A percentile compares a stretch with the other conserved stretches of the same genome.
These are phyloP conservation scores for Neurospora intermedia DNA, from an alignment of 495 filamentous ascomycete species.

Conservation along the genomic window DNA sequence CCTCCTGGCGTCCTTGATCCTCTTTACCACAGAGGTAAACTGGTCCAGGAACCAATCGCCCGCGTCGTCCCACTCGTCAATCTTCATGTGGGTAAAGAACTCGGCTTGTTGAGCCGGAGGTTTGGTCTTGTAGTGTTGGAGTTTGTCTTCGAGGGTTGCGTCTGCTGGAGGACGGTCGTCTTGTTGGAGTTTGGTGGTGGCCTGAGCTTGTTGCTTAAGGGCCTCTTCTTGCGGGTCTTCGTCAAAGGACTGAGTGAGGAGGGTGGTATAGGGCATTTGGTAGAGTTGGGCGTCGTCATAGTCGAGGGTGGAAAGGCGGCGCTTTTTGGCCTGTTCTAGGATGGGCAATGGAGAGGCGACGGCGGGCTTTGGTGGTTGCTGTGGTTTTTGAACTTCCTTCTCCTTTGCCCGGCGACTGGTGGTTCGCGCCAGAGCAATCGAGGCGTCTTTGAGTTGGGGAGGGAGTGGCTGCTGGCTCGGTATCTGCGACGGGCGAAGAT, in stretches of 20 bases:
- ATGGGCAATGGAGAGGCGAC: neutral
- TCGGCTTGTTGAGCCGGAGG: constrained; percentile 40
- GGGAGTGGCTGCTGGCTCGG: constrained; percentile 1
- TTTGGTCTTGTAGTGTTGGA: constrained; percentile 31
- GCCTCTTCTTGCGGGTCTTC: constrained; percentile 35
- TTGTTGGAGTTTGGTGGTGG: neutral
- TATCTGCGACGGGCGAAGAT: neutral
- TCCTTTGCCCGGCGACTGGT: constrained; percentile 25
- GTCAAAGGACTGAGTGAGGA: constrained; percentile 46
- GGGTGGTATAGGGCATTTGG: constrained; percentile 41
- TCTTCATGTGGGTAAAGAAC: constrained; percentile 53
- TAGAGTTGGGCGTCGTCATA: constrained; percentile 43
- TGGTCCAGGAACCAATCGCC: constrained; percentile 70
- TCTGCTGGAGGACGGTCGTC: constrained; percentile 2
- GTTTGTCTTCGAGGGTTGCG: constrained; percentile 26
- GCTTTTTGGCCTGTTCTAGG: constrained; percentile 19
- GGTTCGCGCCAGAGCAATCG: constrained; percentile 15
- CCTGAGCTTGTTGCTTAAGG: constrained; percentile 10
- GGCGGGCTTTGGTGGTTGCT: constrained; percentile 5
- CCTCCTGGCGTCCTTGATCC: constrained; percentile 52
- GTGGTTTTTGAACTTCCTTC: neutral
- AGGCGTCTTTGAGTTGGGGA: constrained; percentile 1
- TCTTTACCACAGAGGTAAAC: constrained; percentile 51
- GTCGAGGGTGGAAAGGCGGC: constrained; percentile 32
- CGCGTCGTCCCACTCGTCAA: constrained; percentile 70